Evolutionary conservation across 495 filamentous ascomycete genomes (phyloP).

Genomic region (Penicillium lividum): DNA sequence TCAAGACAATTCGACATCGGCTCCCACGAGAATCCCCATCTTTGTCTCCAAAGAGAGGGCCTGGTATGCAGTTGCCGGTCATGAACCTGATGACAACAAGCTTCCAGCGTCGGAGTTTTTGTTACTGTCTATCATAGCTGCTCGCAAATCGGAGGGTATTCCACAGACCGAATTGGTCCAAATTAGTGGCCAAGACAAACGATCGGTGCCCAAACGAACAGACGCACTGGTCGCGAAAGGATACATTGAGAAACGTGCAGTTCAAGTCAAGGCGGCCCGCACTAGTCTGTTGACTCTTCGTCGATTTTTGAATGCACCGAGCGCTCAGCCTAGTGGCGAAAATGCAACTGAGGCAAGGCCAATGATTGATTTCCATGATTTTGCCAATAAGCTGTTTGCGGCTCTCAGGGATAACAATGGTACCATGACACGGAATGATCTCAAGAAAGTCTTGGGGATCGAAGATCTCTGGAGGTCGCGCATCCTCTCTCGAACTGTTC

Average conservation of each 20-base stretch:
- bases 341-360: slow-evolving; percentile 6
- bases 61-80: slow-evolving; percentile 80
- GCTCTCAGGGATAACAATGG: slow-evolving; percentile 44
- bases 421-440: slow-evolving; percentile 57
- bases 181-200: slow-evolving; percentile 81
- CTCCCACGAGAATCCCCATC: slow-evolving; percentile 38
- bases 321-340: slow-evolving; percentile 6
- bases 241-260: slow-evolving; percentile 78
- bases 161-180: slow-evolving; percentile 75
- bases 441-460: slow-evolving; percentile 63
- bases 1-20: not conserved
- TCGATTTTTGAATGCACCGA: slow-evolving; percentile 49
- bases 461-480: slow-evolving; percentile 64
- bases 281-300: slow-evolving; percentile 69
- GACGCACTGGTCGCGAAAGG: slow-evolving; percentile 72
- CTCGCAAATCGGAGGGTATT: slow-evolving; percentile 67
- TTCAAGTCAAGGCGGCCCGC: slow-evolving; percentile 61
- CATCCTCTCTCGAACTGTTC: slow-evolving; percentile 64
- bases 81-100: slow-evolving; percentile 70
- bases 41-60: slow-evolving; percentile 63
- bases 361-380: slow-evolving; percentile 46
- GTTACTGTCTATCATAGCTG: slow-evolving; percentile 78
- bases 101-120: slow-evolving; percentile 69
- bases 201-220: slow-evolving; percentile 81
- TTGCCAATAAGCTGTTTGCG: slow-evolving; percentile 47